phyloP scores from a whole-genome alignment of 768 basidiomycete species.

The Trametes sanguinea region DNA sequence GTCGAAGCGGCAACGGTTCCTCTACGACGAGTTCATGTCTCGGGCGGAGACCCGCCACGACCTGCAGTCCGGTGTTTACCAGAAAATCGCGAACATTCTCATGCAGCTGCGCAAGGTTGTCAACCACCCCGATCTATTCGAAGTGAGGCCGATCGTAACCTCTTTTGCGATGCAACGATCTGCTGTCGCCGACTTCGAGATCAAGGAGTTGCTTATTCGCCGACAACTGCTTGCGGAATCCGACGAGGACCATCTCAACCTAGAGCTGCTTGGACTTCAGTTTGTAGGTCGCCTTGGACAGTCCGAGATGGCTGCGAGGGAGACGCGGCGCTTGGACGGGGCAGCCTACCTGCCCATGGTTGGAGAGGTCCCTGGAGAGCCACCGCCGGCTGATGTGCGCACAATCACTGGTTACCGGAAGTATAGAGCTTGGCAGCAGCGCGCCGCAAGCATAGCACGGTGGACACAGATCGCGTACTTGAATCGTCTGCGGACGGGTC shows the following conservation, averaged over 20 bases:
- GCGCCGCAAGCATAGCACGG: conserved; percentile 52
- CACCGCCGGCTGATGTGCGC: conserved; percentile 72
- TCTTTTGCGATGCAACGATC: conserved; percentile 77
- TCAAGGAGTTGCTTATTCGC: conserved; percentile 87
- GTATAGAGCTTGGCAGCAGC: conserved; percentile 47
- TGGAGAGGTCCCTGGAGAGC: conserved; percentile 56
- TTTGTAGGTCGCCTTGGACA: conserved; percentile 60
- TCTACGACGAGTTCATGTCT: conserved; percentile 96
- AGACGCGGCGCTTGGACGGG: conserved; percentile 60
- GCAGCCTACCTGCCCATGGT: conserved; percentile 55
- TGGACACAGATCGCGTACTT: conserved; percentile 75
- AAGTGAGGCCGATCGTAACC: conserved; percentile 81
- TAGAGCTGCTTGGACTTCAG: conserved; percentile 64
- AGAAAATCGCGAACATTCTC: conserved; percentile 89
- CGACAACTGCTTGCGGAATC: conserved; percentile 62
- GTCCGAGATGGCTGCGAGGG: conserved; percentile 53
- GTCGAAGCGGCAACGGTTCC: conserved; percentile 90
- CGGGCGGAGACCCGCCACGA: conserved; percentile 82
- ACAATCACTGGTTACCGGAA: conserved; percentile 72
- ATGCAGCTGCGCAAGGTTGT: conserved; percentile 99
- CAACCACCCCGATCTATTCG: conserved; percentile 92
- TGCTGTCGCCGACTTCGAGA: conserved; percentile 74
- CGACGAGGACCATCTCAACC: conserved; percentile 54
- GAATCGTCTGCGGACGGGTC: conserved; percentile 69
- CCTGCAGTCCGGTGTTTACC: conserved; percentile 81